phyloP scores from a whole-genome alignment of 2,329 filamentous ascomycete species.

The Nannizzia gypsea region DNA sequence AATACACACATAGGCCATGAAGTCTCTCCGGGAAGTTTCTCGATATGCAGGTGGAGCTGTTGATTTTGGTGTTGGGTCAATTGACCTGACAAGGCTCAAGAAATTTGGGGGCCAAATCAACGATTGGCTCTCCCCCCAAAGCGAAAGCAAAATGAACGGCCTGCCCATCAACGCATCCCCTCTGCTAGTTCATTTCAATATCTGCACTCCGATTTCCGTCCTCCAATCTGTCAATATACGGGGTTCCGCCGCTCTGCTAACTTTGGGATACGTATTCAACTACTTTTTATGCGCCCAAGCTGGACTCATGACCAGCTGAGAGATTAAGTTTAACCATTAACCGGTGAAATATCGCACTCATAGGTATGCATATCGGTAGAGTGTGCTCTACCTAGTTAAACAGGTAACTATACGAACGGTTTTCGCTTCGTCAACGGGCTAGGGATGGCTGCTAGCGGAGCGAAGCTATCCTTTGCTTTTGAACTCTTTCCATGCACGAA shows the following conservation, averaged over 20 bases:
- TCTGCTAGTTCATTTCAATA: not conserved
- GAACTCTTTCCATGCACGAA: not conserved
- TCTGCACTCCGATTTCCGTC: not conserved
- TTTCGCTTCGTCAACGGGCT: not conserved
- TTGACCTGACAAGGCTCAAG: not conserved
- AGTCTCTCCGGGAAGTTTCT: not conserved
- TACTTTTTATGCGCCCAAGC: not conserved
- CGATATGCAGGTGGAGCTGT: not conserved
- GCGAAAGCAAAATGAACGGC: not conserved
- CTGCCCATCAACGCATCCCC: not conserved
- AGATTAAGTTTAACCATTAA: not conserved
- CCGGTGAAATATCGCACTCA: not conserved
- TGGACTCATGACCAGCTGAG: not conserved
- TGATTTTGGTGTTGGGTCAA: not conserved
- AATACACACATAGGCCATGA: not conserved
- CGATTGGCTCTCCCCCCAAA: not conserved
- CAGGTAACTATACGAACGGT: not conserved
- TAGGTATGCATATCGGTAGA: too few species aligned
- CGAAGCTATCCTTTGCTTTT: not conserved
- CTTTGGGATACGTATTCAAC: not conserved
- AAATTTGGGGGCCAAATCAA: not conserved
- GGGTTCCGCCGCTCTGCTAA: not conserved
- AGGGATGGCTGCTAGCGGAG: not conserved
- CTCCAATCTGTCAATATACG: not conserved
- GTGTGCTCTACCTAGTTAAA: not conserved